Conservation (phyloP, 1,139 yeast genomes). For the Protomyces pachydermus region DNA sequence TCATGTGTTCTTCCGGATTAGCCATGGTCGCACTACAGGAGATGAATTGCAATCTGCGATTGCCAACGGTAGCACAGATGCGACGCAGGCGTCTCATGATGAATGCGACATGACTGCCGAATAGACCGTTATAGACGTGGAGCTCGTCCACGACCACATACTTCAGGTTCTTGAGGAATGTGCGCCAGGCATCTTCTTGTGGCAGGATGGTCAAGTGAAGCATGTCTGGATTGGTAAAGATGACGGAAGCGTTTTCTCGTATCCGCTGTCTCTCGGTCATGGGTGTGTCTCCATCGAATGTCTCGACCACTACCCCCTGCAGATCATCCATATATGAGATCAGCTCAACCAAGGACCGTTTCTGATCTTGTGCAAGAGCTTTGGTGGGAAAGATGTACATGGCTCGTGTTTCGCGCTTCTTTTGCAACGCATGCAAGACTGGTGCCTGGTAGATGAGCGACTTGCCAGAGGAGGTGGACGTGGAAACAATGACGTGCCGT, state of each 20-base stretch:
- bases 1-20: slow-evolving; percentile 66
- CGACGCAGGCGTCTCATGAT: slow-evolving; percentile 73
- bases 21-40: slow-evolving; percentile 92
- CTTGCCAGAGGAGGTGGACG: slow-evolving; percentile 94
- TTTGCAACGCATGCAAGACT: slow-evolving; percentile 51
- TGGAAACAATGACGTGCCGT: slow-evolving; percentile 73
- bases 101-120: slow-evolving; percentile 86
- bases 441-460: slow-evolving; percentile 88
- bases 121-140: slow-evolving; percentile 82
- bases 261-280: slow-evolving; percentile 49
- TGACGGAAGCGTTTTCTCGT: slow-evolving; percentile 62
- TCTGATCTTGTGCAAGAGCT: slow-evolving; percentile 95
- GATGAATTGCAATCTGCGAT: slow-evolving; percentile 54
- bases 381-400: slow-evolving; percentile 92
- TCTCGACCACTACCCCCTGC: slow-evolving; percentile 51
- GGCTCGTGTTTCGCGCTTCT: slow-evolving; percentile 60
- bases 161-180: slow-evolving; percentile 58
- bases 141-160: slow-evolving; percentile 84
- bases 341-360: slow-evolving; percentile 64
- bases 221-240: slow-evolving; percentile 93
- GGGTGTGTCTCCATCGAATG: slow-evolving; percentile 93
- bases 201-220: slow-evolving; percentile 83
- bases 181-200: slow-evolving; percentile 63
- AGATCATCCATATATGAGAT: slow-evolving; percentile 39
- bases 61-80: slow-evolving; percentile 53